Evolutionary conservation across 1,284 basidiomycete genomes (phyloP).

Genomic region (Calocybe gambosa): DNA sequence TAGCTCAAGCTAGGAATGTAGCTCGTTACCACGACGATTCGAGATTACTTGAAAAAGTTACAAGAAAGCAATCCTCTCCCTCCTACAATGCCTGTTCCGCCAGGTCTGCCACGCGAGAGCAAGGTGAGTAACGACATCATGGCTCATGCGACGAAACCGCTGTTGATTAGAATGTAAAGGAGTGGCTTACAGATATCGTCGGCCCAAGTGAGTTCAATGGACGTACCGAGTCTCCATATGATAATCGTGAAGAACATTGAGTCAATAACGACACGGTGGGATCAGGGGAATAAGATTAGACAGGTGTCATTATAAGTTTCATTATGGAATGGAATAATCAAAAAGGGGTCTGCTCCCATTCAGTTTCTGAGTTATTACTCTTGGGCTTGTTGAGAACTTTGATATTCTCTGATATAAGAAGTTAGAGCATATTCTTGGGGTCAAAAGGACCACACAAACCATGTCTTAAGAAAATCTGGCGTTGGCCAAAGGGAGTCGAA

Average conservation of each 20-base stretch:
- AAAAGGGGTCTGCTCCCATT: slow-evolving; percentile 2
- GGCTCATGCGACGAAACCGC: background rate
- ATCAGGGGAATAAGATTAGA: background rate
- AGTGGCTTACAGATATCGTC: slow-evolving; percentile 27
- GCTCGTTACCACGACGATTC: slow-evolving; percentile 60
- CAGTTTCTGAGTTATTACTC: background rate
- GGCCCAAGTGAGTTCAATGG: slow-evolving; percentile 20
- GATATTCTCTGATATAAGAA: slow-evolving; percentile 17
- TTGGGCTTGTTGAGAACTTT: slow-evolving; percentile 18
- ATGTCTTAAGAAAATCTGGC: slow-evolving; percentile 74
- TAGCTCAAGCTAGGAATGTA: slow-evolving; percentile 20
- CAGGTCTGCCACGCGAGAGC: slow-evolving; percentile 22
- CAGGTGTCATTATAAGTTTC: background rate
- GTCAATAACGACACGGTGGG: background rate
- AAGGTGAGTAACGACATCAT: slow-evolving; percentile 16
- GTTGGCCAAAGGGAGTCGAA: slow-evolving; percentile 58
- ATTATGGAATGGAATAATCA: background rate
- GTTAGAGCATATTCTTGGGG: background rate
- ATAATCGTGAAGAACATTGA: slow-evolving; percentile 19
- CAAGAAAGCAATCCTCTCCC: slow-evolving; percentile 28
- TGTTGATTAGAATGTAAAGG: slow-evolving; percentile 21
- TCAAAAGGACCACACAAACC: slow-evolving; percentile 33
- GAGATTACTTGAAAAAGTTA: slow-evolving; percentile 63
- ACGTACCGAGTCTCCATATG: slow-evolving; percentile 24
- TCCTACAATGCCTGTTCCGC: slow-evolving; percentile 25